phyloP scores from a whole-genome alignment of 768 basidiomycete genomes.

The Mycena leptocephala region DNA sequence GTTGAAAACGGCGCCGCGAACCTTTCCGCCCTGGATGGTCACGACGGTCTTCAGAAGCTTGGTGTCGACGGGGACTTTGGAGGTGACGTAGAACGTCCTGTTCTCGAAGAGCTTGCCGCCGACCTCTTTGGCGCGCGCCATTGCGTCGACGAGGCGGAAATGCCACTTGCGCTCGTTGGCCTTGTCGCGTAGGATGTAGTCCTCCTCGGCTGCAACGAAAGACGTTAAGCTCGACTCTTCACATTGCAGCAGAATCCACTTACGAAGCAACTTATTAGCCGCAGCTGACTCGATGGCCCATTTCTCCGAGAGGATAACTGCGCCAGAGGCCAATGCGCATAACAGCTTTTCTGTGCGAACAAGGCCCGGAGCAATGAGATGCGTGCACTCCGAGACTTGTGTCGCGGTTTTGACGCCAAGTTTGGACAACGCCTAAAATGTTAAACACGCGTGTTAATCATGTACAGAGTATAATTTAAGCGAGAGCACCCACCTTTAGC shows the following conservation, averaged over 20 bases:
- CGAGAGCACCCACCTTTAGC: constrained; percentile 65
- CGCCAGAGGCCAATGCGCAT: constrained; percentile 77
- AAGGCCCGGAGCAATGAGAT: constrained; percentile 79
- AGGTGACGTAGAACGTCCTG: constrained; percentile 84
- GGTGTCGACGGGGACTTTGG: constrained; percentile 70
- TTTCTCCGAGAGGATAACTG: constrained; percentile 73
- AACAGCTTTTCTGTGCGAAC: constrained; percentile 93
- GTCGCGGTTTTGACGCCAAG: constrained; percentile 79
- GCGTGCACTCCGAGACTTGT: constrained; percentile 80
- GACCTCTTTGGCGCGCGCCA: constrained; percentile 70
- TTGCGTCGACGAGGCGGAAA: constrained; percentile 74
- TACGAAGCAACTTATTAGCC: constrained; percentile 75
- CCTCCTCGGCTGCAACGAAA: constrained; percentile 68
- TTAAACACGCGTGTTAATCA: background rate
- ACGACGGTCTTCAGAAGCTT: constrained; percentile 82
- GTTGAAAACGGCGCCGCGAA: constrained; percentile 46
- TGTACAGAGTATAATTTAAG: background rate
- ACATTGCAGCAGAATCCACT: constrained; percentile 42
- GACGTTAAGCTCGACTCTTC: constrained; percentile 12
- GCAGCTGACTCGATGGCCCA: constrained; percentile 80
- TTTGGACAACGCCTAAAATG: constrained; percentile 69
- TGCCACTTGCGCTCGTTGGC: constrained; percentile 76
- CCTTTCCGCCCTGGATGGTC: constrained; percentile 80
- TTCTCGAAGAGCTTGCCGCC: constrained; percentile 73
- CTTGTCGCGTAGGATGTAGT: constrained; percentile 74